Evolutionary conservation across 352 stramenopile genomes (phyloP).

Genomic region (Globisporangium viniferum): DNA sequence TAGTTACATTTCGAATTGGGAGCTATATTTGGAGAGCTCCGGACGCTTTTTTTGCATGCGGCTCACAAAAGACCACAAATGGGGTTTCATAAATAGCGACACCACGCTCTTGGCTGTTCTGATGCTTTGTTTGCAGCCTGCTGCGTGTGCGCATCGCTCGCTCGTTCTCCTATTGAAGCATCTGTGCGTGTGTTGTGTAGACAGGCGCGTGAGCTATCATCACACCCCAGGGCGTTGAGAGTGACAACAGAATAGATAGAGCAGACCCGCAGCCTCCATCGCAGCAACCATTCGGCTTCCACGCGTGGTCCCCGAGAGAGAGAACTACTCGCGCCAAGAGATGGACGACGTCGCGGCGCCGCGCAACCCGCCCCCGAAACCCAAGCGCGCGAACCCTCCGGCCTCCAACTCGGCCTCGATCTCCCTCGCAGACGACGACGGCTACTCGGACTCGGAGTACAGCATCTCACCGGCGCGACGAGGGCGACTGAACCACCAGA

Average conservation of each 20-base stretch:
- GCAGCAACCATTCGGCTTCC: constrained; percentile 22
- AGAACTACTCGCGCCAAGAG: constrained; percentile 15
- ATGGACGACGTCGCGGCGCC: constrained; percentile 58
- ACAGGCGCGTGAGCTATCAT: too few relatives aligned
- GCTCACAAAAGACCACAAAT: not conserved
- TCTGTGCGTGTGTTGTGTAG: not conserved
- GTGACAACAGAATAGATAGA: constrained; percentile 1
- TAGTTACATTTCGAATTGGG: too few relatives aligned
- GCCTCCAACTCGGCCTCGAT: constrained; percentile 10
- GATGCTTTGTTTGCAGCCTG: not conserved
- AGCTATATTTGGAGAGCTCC: not conserved
- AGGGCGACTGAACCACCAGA: constrained; percentile 43
- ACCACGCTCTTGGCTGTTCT: not conserved
- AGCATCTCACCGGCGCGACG: constrained; percentile 53
- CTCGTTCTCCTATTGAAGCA: not conserved
- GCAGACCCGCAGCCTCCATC: too few relatives aligned
- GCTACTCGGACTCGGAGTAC: constrained; percentile 65
- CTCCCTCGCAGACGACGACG: constrained; percentile 46
- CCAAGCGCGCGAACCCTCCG: constrained; percentile 57
- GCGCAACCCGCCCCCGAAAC: constrained; percentile 66
- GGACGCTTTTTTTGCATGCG: not conserved
- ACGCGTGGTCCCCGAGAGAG: constrained; percentile 14
- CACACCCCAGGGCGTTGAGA: not conserved
- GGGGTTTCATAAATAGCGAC: not conserved
- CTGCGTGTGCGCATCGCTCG: not conserved